Conservation (phyloP, 805 yeast species). For the Starmerella geochares region DNA sequence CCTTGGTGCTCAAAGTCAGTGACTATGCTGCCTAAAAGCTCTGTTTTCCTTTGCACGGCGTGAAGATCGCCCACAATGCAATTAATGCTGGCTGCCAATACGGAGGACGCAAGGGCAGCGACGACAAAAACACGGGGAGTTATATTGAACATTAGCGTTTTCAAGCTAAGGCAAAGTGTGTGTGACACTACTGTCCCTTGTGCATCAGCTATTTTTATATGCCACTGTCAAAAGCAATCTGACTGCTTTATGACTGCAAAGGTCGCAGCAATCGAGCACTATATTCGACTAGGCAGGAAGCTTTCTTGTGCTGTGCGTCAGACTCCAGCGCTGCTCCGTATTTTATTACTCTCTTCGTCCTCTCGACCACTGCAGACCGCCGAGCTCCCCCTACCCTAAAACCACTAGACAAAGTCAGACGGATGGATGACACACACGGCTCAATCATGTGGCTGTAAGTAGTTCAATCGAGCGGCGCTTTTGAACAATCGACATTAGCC, state of each 20-base stretch:
- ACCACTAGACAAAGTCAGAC: no score
- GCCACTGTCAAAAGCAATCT: background rate
- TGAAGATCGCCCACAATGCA: slow-evolving; percentile 17
- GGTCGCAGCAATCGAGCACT: background rate
- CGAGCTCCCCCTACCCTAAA: no score
- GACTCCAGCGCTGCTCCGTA: no score
- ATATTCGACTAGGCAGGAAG: background rate
- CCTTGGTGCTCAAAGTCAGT: slow-evolving; percentile 7
- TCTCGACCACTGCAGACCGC: no score
- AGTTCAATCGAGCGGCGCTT: no score
- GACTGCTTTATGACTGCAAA: background rate
- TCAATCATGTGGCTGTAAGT: no score
- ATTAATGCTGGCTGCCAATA: slow-evolving; percentile 12
- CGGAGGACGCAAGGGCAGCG: background rate
- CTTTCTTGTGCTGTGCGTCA: background rate
- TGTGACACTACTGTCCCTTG: no score
- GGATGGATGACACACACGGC: no score
- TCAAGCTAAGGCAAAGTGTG: no score
- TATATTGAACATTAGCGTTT: no score
- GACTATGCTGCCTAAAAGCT: slow-evolving; percentile 6
- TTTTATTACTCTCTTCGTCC: background rate
- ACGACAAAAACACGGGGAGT: background rate
- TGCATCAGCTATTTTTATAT: no score
- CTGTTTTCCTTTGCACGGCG: background rate
- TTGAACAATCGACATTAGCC: background rate